A percentile compares a stretch with the other conserved stretches of the same genome.
Conservation (phyloP, 2,329 filamentous ascomycete genomes). For the Byssothecium circinans region DNA sequence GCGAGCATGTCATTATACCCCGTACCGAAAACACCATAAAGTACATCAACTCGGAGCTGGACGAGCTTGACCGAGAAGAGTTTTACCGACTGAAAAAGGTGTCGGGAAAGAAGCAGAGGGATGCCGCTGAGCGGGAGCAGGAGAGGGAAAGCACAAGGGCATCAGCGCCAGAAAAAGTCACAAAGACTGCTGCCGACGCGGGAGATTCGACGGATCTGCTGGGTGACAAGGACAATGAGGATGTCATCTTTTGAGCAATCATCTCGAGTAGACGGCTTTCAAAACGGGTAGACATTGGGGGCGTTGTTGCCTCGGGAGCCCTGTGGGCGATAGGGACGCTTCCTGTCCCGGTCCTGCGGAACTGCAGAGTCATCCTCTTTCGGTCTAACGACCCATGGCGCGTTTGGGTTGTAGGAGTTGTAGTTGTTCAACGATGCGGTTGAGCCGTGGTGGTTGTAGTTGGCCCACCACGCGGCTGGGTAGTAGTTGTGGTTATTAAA, state of each 20-base stretch:
- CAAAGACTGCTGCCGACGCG: constrained; percentile 29
- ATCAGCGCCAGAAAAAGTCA: constrained; percentile 9
- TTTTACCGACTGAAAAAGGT: constrained; percentile 98
- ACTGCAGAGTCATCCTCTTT: background rate
- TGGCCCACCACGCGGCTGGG: background rate
- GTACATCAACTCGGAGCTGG: constrained; percentile 98
- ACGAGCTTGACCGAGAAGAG: constrained; percentile 96
- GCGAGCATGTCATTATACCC: constrained; percentile 93
- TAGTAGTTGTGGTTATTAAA: background rate
- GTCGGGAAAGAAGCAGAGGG: constrained; percentile 67
- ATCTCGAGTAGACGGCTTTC: background rate
- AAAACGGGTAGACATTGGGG: constrained; percentile 1
- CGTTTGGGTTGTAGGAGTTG: background rate
- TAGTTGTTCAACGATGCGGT: too few relatives aligned
- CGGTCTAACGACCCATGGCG: background rate
- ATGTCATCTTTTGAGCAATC: constrained; percentile 73
- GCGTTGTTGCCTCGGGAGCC: background rate
- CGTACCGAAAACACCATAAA: constrained; percentile 99
- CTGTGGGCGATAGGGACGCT: background rate
- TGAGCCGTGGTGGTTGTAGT: background rate
- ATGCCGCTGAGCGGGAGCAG: constrained; percentile 46
- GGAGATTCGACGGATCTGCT: constrained; percentile 65
- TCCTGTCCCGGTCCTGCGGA: too few relatives aligned
- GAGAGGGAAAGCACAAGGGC: constrained; percentile 48
- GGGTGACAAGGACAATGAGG: constrained; percentile 75